phyloP scores from a whole-genome alignment of 2,329 filamentous ascomycete genomes.

The Exophiala spinifera region DNA sequence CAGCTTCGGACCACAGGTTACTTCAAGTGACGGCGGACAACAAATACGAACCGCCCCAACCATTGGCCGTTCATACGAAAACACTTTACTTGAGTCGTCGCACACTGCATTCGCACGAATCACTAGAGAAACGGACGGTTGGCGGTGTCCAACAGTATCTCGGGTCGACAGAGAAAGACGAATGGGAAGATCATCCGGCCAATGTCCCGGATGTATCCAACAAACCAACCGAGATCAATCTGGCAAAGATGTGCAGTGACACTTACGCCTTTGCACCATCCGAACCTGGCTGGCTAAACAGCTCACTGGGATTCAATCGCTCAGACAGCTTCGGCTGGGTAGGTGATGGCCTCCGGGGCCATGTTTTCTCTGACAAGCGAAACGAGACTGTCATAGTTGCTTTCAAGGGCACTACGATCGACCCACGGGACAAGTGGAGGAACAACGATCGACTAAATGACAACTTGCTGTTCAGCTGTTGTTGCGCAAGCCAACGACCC shows the following conservation, averaged over 20 bases:
- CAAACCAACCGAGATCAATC: constrained; percentile 26
- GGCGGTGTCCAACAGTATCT: neutral
- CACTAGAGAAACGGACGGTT: neutral
- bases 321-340: constrained; percentile 25
- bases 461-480: constrained; percentile 27
- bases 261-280: constrained; percentile 21
- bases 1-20: neutral
- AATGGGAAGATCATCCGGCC: neutral
- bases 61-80: neutral
- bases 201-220: constrained; percentile 26
- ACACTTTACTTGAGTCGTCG: neutral
- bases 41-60: neutral
- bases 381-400: constrained; percentile 25
- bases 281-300: constrained; percentile 24
- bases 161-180: neutral
- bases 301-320: constrained; percentile 23
- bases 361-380: constrained; percentile 21
- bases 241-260: constrained; percentile 26
- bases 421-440: constrained; percentile 14
- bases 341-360: constrained; percentile 23
- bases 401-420: constrained; percentile 25
- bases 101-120: neutral
- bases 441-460: constrained; percentile 23
- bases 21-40: neutral
- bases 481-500: constrained; percentile 23